Conservation (phyloP, 1,284 basidiomycete genomes). For the Microbotryum intermedium region DNA sequence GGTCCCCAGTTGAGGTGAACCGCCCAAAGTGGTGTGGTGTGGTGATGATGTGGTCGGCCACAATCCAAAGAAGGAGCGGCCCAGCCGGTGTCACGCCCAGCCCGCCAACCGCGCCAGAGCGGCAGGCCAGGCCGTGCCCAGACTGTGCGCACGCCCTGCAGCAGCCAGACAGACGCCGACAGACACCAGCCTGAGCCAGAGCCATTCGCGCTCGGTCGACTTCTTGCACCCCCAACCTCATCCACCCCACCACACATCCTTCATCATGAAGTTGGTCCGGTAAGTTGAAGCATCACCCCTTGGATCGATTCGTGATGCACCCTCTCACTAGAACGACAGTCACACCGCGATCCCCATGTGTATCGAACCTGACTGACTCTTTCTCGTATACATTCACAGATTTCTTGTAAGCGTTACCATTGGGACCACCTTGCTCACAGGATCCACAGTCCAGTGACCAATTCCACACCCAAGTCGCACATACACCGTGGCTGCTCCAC, state of each 20-base stretch:
- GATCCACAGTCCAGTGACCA: too few species aligned
- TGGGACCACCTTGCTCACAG: background rate
- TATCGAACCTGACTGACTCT: background rate
- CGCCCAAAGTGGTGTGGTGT: too few species aligned
- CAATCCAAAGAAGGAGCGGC: too few species aligned
- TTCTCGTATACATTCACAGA: slow-evolving; percentile 1
- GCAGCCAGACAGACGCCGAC: too few species aligned
- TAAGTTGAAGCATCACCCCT: slow-evolving; percentile 16
- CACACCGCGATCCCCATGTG: background rate
- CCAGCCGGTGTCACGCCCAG: too few species aligned
- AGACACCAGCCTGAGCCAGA: background rate
- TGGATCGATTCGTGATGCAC: background rate
- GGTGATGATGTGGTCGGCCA: too few species aligned
- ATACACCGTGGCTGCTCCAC: background rate
- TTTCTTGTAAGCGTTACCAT: slow-evolving; percentile 18
- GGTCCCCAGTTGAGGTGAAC: too few species aligned
- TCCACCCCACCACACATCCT: background rate
- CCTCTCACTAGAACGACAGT: background rate
- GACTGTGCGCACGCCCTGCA: too few species aligned
- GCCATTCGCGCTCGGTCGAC: background rate
- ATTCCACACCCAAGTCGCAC: background rate
- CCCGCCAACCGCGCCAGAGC: too few species aligned
- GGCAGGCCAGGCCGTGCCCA: too few species aligned
- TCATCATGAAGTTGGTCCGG: slow-evolving; percentile 46
- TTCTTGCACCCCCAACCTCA: background rate